Evolutionary conservation across 129 eudicot genomes (phyloP), one percentile per base, ranked within the genome.

Genomic region (Solidago caesia): DNA sequence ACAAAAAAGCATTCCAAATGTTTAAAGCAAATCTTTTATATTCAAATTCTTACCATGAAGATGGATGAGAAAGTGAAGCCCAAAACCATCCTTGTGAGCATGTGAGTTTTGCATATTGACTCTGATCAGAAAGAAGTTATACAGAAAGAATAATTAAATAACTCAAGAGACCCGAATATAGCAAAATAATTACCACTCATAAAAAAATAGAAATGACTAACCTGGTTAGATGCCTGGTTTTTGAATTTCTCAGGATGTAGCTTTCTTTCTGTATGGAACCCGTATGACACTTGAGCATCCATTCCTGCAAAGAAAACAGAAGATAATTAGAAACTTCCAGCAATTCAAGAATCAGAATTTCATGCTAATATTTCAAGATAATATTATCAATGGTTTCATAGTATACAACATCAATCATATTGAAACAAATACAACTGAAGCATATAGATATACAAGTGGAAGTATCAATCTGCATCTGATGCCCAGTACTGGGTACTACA

Each of bases 61-160:
- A 80, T 75, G 93, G 97, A 55, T 92, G 96, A 71, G 68, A 74
- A 59, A 92, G 91, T 59, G 93, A 85, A 70, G 97, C 88, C 78
- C 87, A 83, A 78, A 92, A 92, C 93, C 97, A 89, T 81, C 97
- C 97, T 87, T 92, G 97, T 58, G 87, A 74, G 47, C 91, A 80
- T 16, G 79, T 89, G 67, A 92, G 89, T 88, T 87, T 92, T 67
- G 91, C 93, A 84, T 92, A 92, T 7, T 88, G 70, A 76, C 84
- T 82, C 92, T 91, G 79, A 53, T 43, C 27, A 70, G 14, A 8
- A 47, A 21, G 52, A 69, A 68, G n/a, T 77, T 29, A 47, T 16
- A 11, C 42, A 44, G 69, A 16, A 77, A 59, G 29, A 44, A 69
- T 77, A 62, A 69, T 63, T 42, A 69, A 77, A 47, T 33, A 15